Percentiles rank a stretch among this genome's conserved stretches.
Conservation (phyloP, 352 stramenopile species). For the Phytophthora megakarya region DNA sequence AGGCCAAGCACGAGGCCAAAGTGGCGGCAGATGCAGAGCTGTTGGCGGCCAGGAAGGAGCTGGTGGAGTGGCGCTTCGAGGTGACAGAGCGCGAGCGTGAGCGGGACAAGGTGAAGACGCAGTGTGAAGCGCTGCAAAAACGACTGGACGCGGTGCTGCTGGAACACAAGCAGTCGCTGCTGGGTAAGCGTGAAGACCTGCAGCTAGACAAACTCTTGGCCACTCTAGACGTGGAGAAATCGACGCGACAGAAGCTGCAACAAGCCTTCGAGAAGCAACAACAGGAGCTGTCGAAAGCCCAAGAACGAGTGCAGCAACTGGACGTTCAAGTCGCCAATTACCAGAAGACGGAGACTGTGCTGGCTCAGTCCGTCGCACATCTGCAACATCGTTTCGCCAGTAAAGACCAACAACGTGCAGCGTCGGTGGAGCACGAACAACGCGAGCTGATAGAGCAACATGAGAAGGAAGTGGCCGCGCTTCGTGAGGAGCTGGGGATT, state of each 20-base stretch:
- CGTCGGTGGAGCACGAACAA: constrained; percentile 44
- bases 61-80: constrained; percentile 49
- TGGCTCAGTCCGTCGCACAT: constrained; percentile 71
- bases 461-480: constrained; percentile 27
- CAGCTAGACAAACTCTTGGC: constrained; percentile 53
- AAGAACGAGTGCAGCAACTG: constrained; percentile 53
- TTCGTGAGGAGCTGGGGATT: constrained; percentile 44
- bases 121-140: constrained; percentile 40
- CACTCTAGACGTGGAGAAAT: constrained; percentile 64
- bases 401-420: constrained; percentile 66
- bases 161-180: constrained; percentile 55
- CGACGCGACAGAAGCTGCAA: constrained; percentile 41
- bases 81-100: constrained; percentile 38
- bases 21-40: constrained; percentile 55
- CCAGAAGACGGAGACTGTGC: constrained; percentile 78
- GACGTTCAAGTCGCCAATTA: constrained; percentile 58
- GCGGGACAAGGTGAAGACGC: constrained; percentile 7
- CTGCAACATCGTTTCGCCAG: constrained; percentile 64
- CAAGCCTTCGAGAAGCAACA: constrained; percentile 51
- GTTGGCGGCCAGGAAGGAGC: constrained; percentile 46
- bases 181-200: constrained; percentile 54
- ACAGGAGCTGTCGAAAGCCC: constrained; percentile 40
- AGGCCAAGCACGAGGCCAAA: constrained; percentile 60
- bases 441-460: constrained; percentile 48
- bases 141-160: constrained; percentile 49